phyloP scores from a whole-genome alignment of 1,284 basidiomycete genomes.

The Irpex sp. region DNA sequence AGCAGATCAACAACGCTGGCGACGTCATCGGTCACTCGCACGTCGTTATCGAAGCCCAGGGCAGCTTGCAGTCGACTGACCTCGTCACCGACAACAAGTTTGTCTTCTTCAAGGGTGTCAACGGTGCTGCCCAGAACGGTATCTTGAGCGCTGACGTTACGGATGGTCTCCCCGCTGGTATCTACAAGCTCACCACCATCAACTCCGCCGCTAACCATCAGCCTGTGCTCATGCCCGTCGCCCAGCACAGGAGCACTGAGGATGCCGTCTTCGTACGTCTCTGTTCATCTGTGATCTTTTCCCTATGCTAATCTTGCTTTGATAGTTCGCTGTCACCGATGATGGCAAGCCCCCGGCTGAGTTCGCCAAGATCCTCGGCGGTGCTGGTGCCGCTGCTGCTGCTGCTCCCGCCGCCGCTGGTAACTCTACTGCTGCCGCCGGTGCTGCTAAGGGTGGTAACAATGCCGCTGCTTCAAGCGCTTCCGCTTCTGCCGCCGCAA shows the following conservation, averaged over 20 bases:
- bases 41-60: slow-evolving; percentile 49
- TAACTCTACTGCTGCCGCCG: slow-evolving; percentile 1
- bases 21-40: slow-evolving; percentile 55
- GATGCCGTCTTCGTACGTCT: slow-evolving; percentile 54
- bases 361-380: slow-evolving; percentile 13
- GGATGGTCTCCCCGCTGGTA: slow-evolving; percentile 50
- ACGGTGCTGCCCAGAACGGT: slow-evolving; percentile 42
- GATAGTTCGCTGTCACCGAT: slow-evolving; percentile 38
- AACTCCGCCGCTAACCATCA: slow-evolving; percentile 57
- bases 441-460: not conserved
- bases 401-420: slow-evolving; percentile 8
- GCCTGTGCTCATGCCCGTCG: slow-evolving; percentile 50
- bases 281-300: slow-evolving; percentile 22
- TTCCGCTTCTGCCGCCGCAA: not conserved
- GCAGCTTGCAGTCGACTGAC: slow-evolving; percentile 38
- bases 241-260: slow-evolving; percentile 56
- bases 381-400: slow-evolving; percentile 17
- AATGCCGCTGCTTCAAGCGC: not conserved
- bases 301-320: slow-evolving; percentile 8
- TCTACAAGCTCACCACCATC: slow-evolving; percentile 52
- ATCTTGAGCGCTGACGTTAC: slow-evolving; percentile 44
- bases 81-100: slow-evolving; percentile 48
- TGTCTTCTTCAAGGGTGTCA: slow-evolving; percentile 63
- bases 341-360: slow-evolving; percentile 20
- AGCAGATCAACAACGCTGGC: slow-evolving; percentile 35